These are phyloP conservation scores for Parietaria judaica DNA, from an alignment of 306 rosid species.

Conservation along the genomic window DNA sequence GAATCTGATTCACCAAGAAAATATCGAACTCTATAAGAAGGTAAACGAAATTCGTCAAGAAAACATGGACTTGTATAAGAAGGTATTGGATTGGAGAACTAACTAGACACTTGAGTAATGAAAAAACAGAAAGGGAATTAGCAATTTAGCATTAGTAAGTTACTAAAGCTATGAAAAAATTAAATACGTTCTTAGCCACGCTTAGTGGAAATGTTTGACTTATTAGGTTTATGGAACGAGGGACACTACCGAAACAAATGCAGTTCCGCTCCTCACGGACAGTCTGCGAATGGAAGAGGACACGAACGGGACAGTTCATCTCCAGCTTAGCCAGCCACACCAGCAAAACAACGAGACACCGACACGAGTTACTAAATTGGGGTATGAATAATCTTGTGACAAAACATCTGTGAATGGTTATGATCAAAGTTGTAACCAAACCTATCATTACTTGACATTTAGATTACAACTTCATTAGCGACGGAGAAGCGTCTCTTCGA, in stretches of 20 bases:
- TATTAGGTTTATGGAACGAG: slow-evolving; percentile 75
- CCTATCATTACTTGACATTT: slow-evolving; percentile 32
- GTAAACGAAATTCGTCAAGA: slow-evolving; percentile 61
- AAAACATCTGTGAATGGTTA: slow-evolving; percentile 10
- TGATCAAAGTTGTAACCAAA: slow-evolving; percentile 25
- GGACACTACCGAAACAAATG: slow-evolving; percentile 34
- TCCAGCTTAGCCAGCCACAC: slow-evolving; percentile 86
- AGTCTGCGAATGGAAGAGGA: slow-evolving; percentile 47
- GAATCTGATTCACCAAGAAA: slow-evolving; percentile 67
- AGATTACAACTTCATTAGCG: slow-evolving; percentile 52
- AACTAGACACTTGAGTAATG: slow-evolving; percentile 16
- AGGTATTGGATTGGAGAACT: slow-evolving; percentile 35
- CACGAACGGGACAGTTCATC: slow-evolving; percentile 51
- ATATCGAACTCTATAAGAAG: slow-evolving; percentile 58
- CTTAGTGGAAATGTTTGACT: slow-evolving; percentile 25
- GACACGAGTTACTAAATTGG: slow-evolving; percentile 42
- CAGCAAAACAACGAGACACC: slow-evolving; percentile 36
- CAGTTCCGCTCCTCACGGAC: slow-evolving; percentile 33
- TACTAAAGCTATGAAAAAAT: not conserved
- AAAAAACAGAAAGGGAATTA: slow-evolving; percentile 2
- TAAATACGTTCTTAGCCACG: slow-evolving; percentile 21
- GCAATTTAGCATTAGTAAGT: not conserved
- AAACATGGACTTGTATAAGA: slow-evolving; percentile 48
- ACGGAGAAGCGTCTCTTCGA: slow-evolving; percentile 28
- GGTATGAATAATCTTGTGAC: slow-evolving; percentile 40